These are phyloP conservation scores for Daldinia grandis DNA, from an alignment of 495 filamentous ascomycete genomes.

Conservation along the genomic window DNA sequence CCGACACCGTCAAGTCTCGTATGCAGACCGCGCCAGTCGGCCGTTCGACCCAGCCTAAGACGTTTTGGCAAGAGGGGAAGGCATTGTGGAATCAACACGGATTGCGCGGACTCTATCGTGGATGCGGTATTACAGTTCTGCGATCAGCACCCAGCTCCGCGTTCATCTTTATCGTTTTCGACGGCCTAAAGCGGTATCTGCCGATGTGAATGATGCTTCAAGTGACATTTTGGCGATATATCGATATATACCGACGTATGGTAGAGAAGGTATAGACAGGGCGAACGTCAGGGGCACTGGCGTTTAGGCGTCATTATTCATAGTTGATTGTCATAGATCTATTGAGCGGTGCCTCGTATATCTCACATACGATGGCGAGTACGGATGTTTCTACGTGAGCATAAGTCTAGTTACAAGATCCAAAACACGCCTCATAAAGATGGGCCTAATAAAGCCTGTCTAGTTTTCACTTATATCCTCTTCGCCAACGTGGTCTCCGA, in stretches of 20 bases:
- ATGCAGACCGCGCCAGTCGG: constrained; percentile 90
- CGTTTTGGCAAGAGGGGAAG: constrained; percentile 73
- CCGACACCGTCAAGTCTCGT: constrained; percentile 94
- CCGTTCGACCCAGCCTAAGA: constrained; percentile 53
- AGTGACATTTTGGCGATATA: constrained; percentile 11
- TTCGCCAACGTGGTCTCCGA: constrained; percentile 42
- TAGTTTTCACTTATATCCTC: constrained; percentile 16
- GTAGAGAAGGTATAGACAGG: constrained; percentile 37
- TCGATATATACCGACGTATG: constrained; percentile 10
- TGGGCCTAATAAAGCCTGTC: not conserved
- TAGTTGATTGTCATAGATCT: constrained; percentile 23
- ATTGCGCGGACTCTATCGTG: constrained; percentile 84
- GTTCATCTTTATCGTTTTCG: constrained; percentile 94
- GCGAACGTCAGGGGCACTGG: constrained; percentile 21
- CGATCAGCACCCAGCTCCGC: constrained; percentile 93
- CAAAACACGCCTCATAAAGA: not conserved
- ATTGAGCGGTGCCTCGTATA: not conserved
- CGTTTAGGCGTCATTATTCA: constrained; percentile 34
- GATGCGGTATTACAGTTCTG: constrained; percentile 91
- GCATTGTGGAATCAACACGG: constrained; percentile 83
- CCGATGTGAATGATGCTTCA: constrained; percentile 46
- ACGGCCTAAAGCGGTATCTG: constrained; percentile 76
- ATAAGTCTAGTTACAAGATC: not conserved
- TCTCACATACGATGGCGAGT: not conserved
- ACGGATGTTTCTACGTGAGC: not conserved